Evolutionary conservation across 495 filamentous ascomycete genomes (phyloP).

Genomic region (Hypoxylon perforatum): DNA sequence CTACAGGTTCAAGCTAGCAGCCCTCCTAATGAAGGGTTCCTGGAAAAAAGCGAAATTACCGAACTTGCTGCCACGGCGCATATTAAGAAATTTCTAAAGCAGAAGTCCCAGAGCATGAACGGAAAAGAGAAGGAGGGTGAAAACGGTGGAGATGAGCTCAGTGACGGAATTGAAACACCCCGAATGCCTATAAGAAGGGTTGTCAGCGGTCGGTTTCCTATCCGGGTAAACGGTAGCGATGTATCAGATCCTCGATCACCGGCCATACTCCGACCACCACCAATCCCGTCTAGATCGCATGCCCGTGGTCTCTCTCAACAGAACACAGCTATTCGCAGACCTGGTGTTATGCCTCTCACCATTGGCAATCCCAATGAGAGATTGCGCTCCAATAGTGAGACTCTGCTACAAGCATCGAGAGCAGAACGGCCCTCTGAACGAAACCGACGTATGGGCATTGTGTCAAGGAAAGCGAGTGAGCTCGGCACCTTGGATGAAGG

Average conservation of each 20-base stretch:
- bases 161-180: conserved; percentile 76
- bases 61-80: conserved; percentile 76
- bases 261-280: conserved; percentile 72
- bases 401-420: conserved; percentile 64
- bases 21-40: conserved; percentile 54
- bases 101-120: conserved; percentile 59
- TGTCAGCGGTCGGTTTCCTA: conserved; percentile 82
- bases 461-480: conserved; percentile 78
- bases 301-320: conserved; percentile 82
- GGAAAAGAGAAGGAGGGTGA: conserved; percentile 67
- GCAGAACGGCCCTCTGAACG: conserved; percentile 64
- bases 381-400: conserved; percentile 90
- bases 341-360: conserved; percentile 73
- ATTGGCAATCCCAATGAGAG: conserved; percentile 80
- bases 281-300: conserved; percentile 80
- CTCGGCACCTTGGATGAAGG: conserved; percentile 80
- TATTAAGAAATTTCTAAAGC: conserved; percentile 82
- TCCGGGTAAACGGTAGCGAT: conserved; percentile 75
- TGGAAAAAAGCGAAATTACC: conserved; percentile 62
- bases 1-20: conserved; percentile 59
- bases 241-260: conserved; percentile 71
- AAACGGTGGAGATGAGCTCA: conserved; percentile 70
- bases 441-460: conserved; percentile 83
- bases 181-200: conserved; percentile 76
- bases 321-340: conserved; percentile 69